Evolutionary conservation across 1,284 basidiomycete genomes (phyloP), one percentile per base, ranked within the genome.

Genomic region (Phenoliferia sp.): DNA sequence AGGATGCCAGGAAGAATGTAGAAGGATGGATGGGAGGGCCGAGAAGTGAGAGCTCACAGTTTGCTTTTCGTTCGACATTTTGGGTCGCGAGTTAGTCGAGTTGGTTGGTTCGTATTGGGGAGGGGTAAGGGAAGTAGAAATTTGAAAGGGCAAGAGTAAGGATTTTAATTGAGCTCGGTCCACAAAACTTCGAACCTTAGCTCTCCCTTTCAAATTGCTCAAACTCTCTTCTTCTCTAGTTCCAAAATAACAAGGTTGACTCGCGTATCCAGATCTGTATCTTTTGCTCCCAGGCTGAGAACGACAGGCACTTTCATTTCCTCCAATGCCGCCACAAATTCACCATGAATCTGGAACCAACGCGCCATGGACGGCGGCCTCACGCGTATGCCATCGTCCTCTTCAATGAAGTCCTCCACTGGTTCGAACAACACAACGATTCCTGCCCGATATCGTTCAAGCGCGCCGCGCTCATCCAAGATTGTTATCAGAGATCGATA

Each of bases 1-100:
- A 44, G 39, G 39, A 44, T 12, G 39, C 12, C 12, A 12, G 39
- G 12, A 44, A 44, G 39, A 44, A 52, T 26, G 48, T n/a, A 26
- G 36, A 35, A 10, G 35, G 31, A 44, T 15, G 44, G 33, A 33
- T 64, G 59, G 55, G 9, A 15, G 31, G 52, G 17, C 50, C 3
- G 29, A 36, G 33, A 55, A 34, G 32, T 16, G 48, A 62, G 31
- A 17, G 55, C 62, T 16, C 56, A 58, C 67, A 55, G 36, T 55
- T 33, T 65, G 56, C 60, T 61, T 60, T 44, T 65, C 50, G 60
- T 59, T 61, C 6, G 66, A 35, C 69, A 70, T 70, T 57, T 52
- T 64, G 66, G 31, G 10, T n/a, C 9, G 29, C 34, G 57, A 39
- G 57, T 59, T 35, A 26, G 63, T 62, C 31, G 55, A 31, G 19